Percentiles rank a stretch among this genome's conserved stretches.
Conservation (phyloP, 805 yeast species). For the Candida germanica region DNA sequence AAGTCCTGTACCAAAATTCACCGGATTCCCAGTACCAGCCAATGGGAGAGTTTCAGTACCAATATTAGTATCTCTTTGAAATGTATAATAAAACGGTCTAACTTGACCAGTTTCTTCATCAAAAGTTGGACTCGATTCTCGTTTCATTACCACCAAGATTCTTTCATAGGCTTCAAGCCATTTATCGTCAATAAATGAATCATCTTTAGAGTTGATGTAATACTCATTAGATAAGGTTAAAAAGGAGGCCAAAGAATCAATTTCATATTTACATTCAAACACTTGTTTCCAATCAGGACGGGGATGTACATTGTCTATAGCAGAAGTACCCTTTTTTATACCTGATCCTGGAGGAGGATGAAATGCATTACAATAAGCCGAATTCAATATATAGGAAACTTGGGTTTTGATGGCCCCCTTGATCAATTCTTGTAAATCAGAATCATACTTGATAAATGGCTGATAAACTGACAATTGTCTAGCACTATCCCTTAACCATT, state of each 20-base stretch:
- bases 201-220: slow-evolving; percentile 50
- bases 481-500: slow-evolving; percentile 88
- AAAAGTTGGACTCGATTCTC: slow-evolving; percentile 64
- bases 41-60: slow-evolving; percentile 82
- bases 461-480: slow-evolving; percentile 77
- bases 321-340: slow-evolving; percentile 48
- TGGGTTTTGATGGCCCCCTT: slow-evolving; percentile 82
- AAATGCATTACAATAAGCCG: slow-evolving; percentile 89
- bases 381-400: slow-evolving; percentile 54
- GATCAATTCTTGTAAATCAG: slow-evolving; percentile 47
- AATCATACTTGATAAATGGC: slow-evolving; percentile 54
- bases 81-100: slow-evolving; percentile 53
- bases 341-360: slow-evolving; percentile 69
- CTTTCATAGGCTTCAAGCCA: slow-evolving; percentile 63
- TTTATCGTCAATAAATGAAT: slow-evolving; percentile 39
- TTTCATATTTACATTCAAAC: slow-evolving; percentile 87
- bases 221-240: slow-evolving; percentile 73
- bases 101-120: slow-evolving; percentile 47
- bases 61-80: slow-evolving; percentile 67
- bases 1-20: slow-evolving; percentile 63
- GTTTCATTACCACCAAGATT: slow-evolving; percentile 48
- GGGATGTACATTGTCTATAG: slow-evolving; percentile 67
- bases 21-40: slow-evolving; percentile 83
- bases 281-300: slow-evolving; percentile 66
- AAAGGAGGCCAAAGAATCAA: slow-evolving; percentile 83